Conservation (phyloP, 2,329 filamentous ascomycete species). For the Aureobasidium vineae region DNA sequence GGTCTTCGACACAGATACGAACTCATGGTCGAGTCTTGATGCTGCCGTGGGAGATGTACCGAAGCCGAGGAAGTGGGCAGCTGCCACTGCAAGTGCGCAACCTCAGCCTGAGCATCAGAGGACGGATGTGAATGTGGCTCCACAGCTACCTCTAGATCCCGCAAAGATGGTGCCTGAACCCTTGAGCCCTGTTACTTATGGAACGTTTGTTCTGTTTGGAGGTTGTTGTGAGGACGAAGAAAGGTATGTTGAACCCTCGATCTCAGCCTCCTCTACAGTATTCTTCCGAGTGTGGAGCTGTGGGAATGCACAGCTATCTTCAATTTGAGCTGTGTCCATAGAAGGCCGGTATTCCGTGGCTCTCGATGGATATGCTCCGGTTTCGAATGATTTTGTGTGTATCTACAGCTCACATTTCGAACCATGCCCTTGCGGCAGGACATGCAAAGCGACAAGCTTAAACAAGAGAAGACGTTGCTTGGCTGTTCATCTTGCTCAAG, state of each 20-base stretch:
- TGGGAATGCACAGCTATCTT: not conserved
- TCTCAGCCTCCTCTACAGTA: not conserved
- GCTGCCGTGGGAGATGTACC: constrained; percentile 36
- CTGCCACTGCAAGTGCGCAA: constrained; percentile 42
- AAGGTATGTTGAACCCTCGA: constrained; percentile 24
- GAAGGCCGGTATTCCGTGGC: not conserved
- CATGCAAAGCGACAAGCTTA: not conserved
- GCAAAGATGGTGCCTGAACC: constrained; percentile 45
- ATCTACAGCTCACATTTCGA: not conserved
- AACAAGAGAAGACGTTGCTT: not conserved
- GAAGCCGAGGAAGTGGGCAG: constrained; percentile 38
- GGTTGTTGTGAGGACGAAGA: constrained; percentile 40
- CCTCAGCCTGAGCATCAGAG: constrained; percentile 39
- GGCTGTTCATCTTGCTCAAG: not conserved
- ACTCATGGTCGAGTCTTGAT: constrained; percentile 45
- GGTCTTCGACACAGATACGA: constrained; percentile 45
- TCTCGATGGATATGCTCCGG: not conserved
- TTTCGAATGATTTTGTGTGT: not conserved
- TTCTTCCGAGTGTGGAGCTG: not conserved
- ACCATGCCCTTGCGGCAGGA: not conserved
- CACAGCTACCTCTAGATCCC: constrained; percentile 45
- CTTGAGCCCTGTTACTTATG: constrained; percentile 43
- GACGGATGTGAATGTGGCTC: constrained; percentile 34
- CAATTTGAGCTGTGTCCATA: not conserved
- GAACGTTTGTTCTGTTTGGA: constrained; percentile 54